phyloP scores from a whole-genome alignment of 805 yeast genomes.

The Candida alai region DNA sequence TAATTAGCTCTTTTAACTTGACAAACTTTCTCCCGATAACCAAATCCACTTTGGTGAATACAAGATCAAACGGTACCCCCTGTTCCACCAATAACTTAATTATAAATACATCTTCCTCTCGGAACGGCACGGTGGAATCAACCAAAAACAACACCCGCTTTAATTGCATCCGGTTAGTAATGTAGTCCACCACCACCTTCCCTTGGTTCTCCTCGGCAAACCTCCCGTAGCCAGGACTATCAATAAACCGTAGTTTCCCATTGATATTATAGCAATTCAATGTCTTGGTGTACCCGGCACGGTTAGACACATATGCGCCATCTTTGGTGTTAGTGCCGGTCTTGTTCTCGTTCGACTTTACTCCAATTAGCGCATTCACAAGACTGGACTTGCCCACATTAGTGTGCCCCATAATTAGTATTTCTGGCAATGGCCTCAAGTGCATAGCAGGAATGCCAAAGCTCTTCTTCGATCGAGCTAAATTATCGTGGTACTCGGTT shows the following conservation, averaged over 20 bases:
- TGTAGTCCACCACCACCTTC: slow-evolving; percentile 57
- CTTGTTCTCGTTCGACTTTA: slow-evolving; percentile 23
- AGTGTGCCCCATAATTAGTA: slow-evolving; percentile 73
- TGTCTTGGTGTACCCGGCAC: slow-evolving; percentile 59
- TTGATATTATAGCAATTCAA: slow-evolving; percentile 71
- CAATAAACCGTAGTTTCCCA: slow-evolving; percentile 62
- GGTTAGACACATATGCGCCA: slow-evolving; percentile 49
- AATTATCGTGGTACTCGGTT: slow-evolving; percentile 17
- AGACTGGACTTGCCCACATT: slow-evolving; percentile 86
- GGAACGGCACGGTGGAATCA: slow-evolving; percentile 58
- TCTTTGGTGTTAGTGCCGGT: no score
- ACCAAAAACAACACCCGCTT: slow-evolving; percentile 58
- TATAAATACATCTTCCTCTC: slow-evolving; percentile 51
- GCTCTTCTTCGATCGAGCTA: slow-evolving; percentile 18
- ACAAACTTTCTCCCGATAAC: slow-evolving; percentile 23
- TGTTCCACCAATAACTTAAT: slow-evolving; percentile 44
- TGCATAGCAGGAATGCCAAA: slow-evolving; percentile 33
- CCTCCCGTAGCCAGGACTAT: slow-evolving; percentile 88
- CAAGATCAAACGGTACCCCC: slow-evolving; percentile 69
- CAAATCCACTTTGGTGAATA: slow-evolving; percentile 75
- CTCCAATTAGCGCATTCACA: slow-evolving; percentile 51
- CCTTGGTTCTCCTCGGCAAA: slow-evolving; percentile 70
- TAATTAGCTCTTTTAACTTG: slow-evolving; percentile 12
- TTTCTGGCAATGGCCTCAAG: slow-evolving; percentile 55
- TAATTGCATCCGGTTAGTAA: slow-evolving; percentile 51